Conservation (phyloP, 495 filamentous ascomycete species). For the Emericellopsis terricola region DNA sequence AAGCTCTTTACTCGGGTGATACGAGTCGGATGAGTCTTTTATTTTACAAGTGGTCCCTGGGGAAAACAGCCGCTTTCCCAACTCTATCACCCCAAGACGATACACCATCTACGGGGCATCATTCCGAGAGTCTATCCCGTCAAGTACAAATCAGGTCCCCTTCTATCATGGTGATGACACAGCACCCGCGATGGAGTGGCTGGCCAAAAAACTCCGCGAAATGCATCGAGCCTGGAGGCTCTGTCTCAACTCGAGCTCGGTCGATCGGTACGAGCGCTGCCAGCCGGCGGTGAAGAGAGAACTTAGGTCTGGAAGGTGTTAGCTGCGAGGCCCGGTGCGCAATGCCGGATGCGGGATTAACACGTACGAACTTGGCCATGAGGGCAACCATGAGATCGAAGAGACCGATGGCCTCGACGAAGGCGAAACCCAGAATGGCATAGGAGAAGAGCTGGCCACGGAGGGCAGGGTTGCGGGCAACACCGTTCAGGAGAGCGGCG, state of each 20-base stretch:
- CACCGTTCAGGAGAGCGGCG: conserved; percentile 63
- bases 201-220: not conserved
- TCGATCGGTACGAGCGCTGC: not conserved
- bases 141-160: not conserved
- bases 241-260: not conserved
- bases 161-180: not conserved
- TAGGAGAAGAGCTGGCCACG: conserved; percentile 84
- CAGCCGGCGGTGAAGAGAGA: not conserved
- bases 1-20: not conserved
- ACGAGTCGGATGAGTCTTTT: not conserved
- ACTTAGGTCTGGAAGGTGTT: conserved; percentile 1
- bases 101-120: not conserved
- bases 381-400: conserved; percentile 88
- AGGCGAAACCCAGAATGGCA: conserved; percentile 86
- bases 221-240: not conserved
- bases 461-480: conserved; percentile 79
- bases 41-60: not conserved
- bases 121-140: not conserved
- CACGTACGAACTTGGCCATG: conserved; percentile 58
- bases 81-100: not conserved
- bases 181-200: not conserved
- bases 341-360: not conserved
- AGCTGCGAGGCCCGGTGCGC: not conserved
- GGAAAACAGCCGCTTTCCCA: not conserved
- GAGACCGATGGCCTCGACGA: conserved; percentile 85